Percentiles rank a stretch among this genome's conserved stretches.
phyloP scores from a whole-genome alignment of 306 rosid species.

The Castanopsis chinensis region DNA sequence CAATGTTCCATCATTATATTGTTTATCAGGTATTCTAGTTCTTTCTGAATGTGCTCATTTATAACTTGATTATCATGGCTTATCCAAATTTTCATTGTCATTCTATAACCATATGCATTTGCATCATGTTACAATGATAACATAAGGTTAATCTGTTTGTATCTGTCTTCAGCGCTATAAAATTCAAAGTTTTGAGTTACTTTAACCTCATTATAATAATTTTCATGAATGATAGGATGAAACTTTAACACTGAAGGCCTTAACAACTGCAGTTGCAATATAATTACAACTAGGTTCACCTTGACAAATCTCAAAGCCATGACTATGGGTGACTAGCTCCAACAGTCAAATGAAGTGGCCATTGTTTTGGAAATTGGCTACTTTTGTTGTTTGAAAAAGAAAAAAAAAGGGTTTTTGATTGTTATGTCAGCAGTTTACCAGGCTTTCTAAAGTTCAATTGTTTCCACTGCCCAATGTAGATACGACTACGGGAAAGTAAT shows the following conservation, averaged over 20 bases:
- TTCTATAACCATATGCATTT: neutral
- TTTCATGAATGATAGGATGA: conserved; percentile 6
- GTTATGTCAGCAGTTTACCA: neutral
- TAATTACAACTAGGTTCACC: neutral
- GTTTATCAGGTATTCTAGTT: neutral
- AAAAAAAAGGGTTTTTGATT: neutral
- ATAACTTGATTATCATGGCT: neutral
- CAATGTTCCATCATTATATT: neutral
- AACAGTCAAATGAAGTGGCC: neutral
- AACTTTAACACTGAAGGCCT: neutral
- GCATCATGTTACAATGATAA: neutral
- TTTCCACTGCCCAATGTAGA: neutral
- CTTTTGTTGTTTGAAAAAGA: too few species aligned
- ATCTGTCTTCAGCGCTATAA: neutral
- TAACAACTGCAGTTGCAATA: neutral
- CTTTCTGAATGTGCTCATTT: neutral
- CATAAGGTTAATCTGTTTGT: neutral
- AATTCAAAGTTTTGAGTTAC: neutral
- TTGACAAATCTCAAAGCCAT: neutral
- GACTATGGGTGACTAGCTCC: too few species aligned
- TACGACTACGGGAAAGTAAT: neutral
- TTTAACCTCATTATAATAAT: neutral
- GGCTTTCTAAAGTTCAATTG: neutral
- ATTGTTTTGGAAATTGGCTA: neutral
- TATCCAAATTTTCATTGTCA: neutral